Base-by-base conservation (phyloP, 1,139 yeast genomes). In the Pneumocystis jirovecii region DNA sequence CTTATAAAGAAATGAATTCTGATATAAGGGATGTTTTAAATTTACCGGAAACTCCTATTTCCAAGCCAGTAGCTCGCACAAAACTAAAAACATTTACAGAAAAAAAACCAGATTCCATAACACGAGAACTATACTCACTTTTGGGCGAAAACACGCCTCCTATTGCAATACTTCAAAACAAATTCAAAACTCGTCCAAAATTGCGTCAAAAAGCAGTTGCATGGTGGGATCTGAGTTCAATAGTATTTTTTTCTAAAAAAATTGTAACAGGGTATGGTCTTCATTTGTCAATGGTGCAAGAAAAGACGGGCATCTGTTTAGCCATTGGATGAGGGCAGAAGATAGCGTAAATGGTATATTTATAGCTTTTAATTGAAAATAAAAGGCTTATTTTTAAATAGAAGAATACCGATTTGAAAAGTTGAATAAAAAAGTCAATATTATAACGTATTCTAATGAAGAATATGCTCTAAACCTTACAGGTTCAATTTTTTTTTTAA, bases 91-190 rank as follows among this genome's bases (percentile, higher is more conserved):
- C 7, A 25, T 29, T 25, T 68, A 12, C 57, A 50, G 57, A 50
- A 4, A 50, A 50, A 25, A 50, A 50, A 50, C 82, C 81, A 68
- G 84, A 89, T 21, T 96, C 96, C 29, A 87, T 93, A 84, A 95
- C 89, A 69, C 81, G 98, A 70, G 98, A 93, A 74, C 79, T 93
- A 65, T 91, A 87, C 75, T 87, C 87, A 70, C 79, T 95, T 67
- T 78, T 95, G 60, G 98, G 99, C 1, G 93, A 95, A 60, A 90
- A 89, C 74, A 85, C 96, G 1, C 97, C 98, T 0, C 95, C 98
- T 0, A 83, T 90, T 1, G 80, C 82, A 7, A 80, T 82, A 12
- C 73, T 78, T 45, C 78, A 77, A 62, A 78, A 79, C 63, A 82
- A 83, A 69, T 84, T 85, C 70, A 88, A 87, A 71, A 88, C 85